phyloP scores from a whole-genome alignment of 1,284 basidiomycete genomes.

The Cystobasidium slooffiae region DNA sequence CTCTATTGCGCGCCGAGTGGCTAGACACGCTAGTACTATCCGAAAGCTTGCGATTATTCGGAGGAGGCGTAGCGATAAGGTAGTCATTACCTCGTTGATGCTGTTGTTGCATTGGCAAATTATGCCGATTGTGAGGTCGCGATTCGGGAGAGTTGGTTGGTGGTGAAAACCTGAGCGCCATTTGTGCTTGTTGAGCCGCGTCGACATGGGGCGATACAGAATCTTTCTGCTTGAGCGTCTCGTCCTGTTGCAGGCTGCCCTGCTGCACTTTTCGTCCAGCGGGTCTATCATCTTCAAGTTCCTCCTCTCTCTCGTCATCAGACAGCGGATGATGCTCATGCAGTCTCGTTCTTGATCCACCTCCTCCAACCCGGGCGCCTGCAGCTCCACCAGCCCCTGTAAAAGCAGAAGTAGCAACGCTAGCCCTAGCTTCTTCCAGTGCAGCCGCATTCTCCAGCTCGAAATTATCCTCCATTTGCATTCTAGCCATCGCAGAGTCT shows the following conservation, averaged over 20 bases:
- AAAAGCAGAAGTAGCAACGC: constrained; percentile 13
- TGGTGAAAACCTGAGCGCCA: constrained; percentile 13
- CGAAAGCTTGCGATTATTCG: neutral
- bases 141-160: neutral
- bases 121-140: neutral
- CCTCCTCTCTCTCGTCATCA: constrained; percentile 10
- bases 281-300: neutral
- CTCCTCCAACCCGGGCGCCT: neutral
- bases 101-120: neutral
- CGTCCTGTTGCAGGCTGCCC: constrained; percentile 1
- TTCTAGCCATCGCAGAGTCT: constrained; percentile 37
- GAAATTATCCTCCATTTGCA: constrained; percentile 43
- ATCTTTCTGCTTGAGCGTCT: neutral
- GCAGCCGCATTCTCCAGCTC: constrained; percentile 32
- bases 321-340: constrained; percentile 13
- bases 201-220: constrained; percentile 7
- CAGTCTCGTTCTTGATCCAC: neutral
- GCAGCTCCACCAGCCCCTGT: too few relatives aligned
- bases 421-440: constrained; percentile 13
- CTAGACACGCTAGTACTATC: constrained; percentile 9
- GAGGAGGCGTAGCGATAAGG: neutral
- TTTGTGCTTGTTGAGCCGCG: constrained; percentile 27
- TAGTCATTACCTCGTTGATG: neutral
- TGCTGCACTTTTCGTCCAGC: too few relatives aligned
- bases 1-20: neutral